Conservation (phyloP, 2,329 filamentous ascomycete species). For the Spiromastix sp. region DNA sequence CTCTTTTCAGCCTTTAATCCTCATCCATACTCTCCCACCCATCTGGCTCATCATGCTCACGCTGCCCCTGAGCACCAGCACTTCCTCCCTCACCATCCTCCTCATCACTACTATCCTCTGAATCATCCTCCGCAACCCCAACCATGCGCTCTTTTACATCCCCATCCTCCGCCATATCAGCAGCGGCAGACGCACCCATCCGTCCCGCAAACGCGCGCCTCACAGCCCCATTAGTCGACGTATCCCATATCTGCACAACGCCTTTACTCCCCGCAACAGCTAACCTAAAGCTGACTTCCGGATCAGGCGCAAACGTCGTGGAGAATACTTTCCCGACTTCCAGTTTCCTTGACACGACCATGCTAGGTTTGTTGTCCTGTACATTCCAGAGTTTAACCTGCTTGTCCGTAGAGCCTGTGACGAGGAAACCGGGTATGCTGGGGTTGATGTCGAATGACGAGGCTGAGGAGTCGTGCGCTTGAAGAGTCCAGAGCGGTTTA, state of each 20-base stretch:
- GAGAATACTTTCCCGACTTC: constrained; percentile 94
- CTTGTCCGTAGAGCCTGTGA: constrained; percentile 86
- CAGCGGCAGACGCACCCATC: constrained; percentile 40
- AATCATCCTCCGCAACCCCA: constrained; percentile 55
- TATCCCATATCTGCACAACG: constrained; percentile 89
- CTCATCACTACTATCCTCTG: constrained; percentile 56
- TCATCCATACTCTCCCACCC: constrained; percentile 48
- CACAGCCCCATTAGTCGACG: constrained; percentile 81
- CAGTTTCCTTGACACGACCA: constrained; percentile 85
- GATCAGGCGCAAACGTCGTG: constrained; percentile 78
- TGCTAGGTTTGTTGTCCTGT: constrained; percentile 64
- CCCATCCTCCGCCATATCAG: constrained; percentile 30
- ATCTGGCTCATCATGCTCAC: constrained; percentile 35
- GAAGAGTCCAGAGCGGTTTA: constrained; percentile 86
- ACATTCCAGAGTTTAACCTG: constrained; percentile 97
- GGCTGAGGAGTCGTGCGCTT: constrained; percentile 87
- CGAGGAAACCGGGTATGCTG: constrained; percentile 82
- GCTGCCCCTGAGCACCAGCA: constrained; percentile 34
- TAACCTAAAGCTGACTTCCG: constrained; percentile 82
- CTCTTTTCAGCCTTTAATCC: constrained; percentile 26
- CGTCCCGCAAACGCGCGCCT: constrained; percentile 71
- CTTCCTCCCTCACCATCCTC: constrained; percentile 42
- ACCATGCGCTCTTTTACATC: constrained; percentile 66
- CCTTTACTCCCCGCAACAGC: constrained; percentile 94
- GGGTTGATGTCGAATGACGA: constrained; percentile 90